These are phyloP conservation scores for Clathrospora elynae DNA, from an alignment of 2,329 filamentous ascomycete genomes.

Conservation along the genomic window DNA sequence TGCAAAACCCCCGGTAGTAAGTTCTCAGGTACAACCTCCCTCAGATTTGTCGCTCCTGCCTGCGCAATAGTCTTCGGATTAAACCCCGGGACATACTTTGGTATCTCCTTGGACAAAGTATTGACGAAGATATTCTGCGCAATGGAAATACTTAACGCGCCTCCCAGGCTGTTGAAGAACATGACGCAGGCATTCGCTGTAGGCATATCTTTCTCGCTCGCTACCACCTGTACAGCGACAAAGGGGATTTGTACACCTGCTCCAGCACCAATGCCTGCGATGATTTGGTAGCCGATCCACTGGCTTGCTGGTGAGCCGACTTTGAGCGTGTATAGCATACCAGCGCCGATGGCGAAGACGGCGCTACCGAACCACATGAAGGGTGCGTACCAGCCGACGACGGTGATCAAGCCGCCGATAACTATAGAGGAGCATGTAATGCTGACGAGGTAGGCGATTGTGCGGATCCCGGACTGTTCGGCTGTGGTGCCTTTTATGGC, in stretches of 20 bases:
- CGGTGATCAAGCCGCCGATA: slow-evolving; percentile 35
- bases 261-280: slow-evolving; percentile 49
- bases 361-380: slow-evolving; percentile 46
- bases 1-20: slow-evolving; percentile 59
- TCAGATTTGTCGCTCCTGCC: slow-evolving; percentile 63
- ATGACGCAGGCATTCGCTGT: slow-evolving; percentile 52
- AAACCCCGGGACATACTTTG: slow-evolving; percentile 49
- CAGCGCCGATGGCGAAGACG: slow-evolving; percentile 46
- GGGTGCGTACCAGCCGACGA: slow-evolving; percentile 43
- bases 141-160: slow-evolving; percentile 68
- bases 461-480: slow-evolving; percentile 45
- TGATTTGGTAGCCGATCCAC: slow-evolving; percentile 51
- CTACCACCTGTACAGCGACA: slow-evolving; percentile 52
- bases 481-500: slow-evolving; percentile 50
- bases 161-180: slow-evolving; percentile 70
- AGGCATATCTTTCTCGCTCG: slow-evolving; percentile 49
- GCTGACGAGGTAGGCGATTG: slow-evolving; percentile 42
- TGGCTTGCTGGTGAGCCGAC: slow-evolving; percentile 27
- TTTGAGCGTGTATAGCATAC: slow-evolving; percentile 47
- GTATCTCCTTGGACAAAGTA: slow-evolving; percentile 61
- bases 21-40: slow-evolving; percentile 56
- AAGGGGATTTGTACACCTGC: slow-evolving; percentile 52
- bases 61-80: slow-evolving; percentile 50
- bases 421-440: slow-evolving; percentile 36
- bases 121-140: slow-evolving; percentile 72